Evolutionary conservation across 208 protist genomes (phyloP), one percentile per base, ranked within the genome.

Genomic region (Acanthamoeba triangularis): DNA sequence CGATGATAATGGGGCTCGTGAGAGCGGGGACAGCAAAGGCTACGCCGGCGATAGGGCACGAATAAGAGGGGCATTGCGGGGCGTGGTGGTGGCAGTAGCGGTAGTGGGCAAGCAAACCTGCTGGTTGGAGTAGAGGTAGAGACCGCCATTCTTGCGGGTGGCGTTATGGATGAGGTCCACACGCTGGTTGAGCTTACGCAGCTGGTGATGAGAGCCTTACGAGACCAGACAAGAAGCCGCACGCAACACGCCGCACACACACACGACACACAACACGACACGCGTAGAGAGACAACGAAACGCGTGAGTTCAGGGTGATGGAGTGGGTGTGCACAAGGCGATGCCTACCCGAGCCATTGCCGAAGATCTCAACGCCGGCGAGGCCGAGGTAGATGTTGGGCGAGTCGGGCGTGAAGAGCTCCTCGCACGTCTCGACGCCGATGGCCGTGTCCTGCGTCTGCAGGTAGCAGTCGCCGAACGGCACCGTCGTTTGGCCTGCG

Each of bases 91-190:
- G 41, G 41, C 4, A 1, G 41, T 47, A 47, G 41, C 0, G 41
- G 41, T 47, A 90, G 52, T 56, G 52, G 52, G 7, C 49, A 11
- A 52, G 49, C 63, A 4, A 74, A 74, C 65, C 65, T 74, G 65
- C 94, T 98, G 97, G 94, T 99, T 99, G 2, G 98, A 93, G 82
- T 99, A 99, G 14, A 98, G 35, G 93, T 99, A 98, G 28, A 98
- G 63, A 35, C 98, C 98, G 30, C 98, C 98, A 35, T 23, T 25
- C 91, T 96, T 94, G 28, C 54, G 41, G 0, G 97, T 98, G 2
- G 98, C 98, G 7, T 49, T 93, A 18, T 65, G 59, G 20, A 99
- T 98, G 28, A 98, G 93, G n/a, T 98, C 96, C 2, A 98, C 80
- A 18, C 98, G 96, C 54, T 4, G 13, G 84, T 98, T 28, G 18